Evolutionary conservation across 768 basidiomycete genomes (phyloP), one percentile per base, ranked within the genome.

Genomic region (Agaricus blazei): DNA sequence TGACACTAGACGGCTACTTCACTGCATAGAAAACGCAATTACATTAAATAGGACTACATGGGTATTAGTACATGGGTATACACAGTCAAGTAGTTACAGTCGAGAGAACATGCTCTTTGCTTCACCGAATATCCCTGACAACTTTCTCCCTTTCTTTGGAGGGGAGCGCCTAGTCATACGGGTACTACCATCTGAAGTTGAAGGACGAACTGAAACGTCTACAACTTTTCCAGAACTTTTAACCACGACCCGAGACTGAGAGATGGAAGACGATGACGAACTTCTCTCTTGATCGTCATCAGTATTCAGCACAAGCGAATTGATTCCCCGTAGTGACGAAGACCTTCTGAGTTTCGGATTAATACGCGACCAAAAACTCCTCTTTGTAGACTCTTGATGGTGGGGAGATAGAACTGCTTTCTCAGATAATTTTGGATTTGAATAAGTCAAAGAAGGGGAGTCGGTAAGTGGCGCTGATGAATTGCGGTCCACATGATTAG

Each of bases 301-400:
- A 24, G 31, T 24, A 38, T n/a, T 2, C 19, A 28, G 23, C 19
- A 34, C 14, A 34, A 38, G 27, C 9, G 45, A 19, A 14, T 12
- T 15, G 24, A 6, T 23, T n/a, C 26, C 37, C 6, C 28, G 24
- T 2, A 14, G 43, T 15, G 36, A 9, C 9, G 54, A 49, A 3
- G 46, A 19, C 19, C 29, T 55, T 40, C 29, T 48, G 48, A 44
- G 41, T 4, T 41, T 48, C 9, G 54, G 48, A 15, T 40, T 28
- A 19, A 55, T 31, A 12, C 54, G 41, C 45, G 54, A 56, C 54
- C 54, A 56, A 6, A 56, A 37, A 6, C 36, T 36, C 29, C 37
- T 44, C 38, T 50, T 49, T 12, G 27, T 24, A 5, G n/a, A 7
- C 9, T 37, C 54, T 36, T 38, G 29, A 24, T 23, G 28, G 6